Percentiles rank a stretch among this genome's conserved stretches.
These are phyloP conservation scores for Wallacemonas sp. DNA, from an alignment of 208 protist genomes.

Conservation along the genomic window DNA sequence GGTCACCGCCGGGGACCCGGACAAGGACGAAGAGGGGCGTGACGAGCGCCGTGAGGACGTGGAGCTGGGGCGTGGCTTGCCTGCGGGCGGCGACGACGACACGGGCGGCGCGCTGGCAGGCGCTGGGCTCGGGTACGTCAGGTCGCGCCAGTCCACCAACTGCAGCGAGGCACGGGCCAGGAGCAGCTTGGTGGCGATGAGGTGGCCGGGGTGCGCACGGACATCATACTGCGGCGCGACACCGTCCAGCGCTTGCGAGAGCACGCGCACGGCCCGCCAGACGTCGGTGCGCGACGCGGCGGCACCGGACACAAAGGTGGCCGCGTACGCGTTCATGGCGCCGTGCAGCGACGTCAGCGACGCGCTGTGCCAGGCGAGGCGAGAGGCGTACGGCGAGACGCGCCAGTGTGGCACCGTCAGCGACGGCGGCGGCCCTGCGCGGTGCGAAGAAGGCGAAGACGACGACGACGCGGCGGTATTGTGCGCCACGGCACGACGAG, in stretches of 20 bases:
- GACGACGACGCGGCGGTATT: too few species aligned
- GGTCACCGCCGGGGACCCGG: neutral
- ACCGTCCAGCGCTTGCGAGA: slow-evolving; percentile 39
- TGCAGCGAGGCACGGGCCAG: slow-evolving; percentile 44
- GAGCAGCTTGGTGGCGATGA: slow-evolving; percentile 56
- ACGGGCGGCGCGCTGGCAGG: slow-evolving; percentile 9
- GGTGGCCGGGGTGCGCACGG: slow-evolving; percentile 47
- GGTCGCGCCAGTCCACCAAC: slow-evolving; percentile 6
- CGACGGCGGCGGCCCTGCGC: neutral
- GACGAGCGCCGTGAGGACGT: neutral
- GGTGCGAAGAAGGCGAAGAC: too few species aligned
- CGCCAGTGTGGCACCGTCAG: neutral
- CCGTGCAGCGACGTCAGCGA: slow-evolving; percentile 32
- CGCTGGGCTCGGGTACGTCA: slow-evolving; percentile 4
- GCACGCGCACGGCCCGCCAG: slow-evolving; percentile 4
- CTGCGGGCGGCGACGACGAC: neutral
- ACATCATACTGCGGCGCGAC: slow-evolving; percentile 59
- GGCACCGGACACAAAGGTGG: neutral
- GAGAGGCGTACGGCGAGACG: neutral
- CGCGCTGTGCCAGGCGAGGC: slow-evolving; percentile 7
- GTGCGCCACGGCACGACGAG: too few species aligned
- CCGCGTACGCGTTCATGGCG: slow-evolving; percentile 36
- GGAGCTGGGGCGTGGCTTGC: neutral
- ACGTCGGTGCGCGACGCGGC: neutral
- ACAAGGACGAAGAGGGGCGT: too few species aligned